Evolutionary conservation across 148 eudicot genomes (phyloP).

Genomic region (Spergularia bocconei): DNA sequence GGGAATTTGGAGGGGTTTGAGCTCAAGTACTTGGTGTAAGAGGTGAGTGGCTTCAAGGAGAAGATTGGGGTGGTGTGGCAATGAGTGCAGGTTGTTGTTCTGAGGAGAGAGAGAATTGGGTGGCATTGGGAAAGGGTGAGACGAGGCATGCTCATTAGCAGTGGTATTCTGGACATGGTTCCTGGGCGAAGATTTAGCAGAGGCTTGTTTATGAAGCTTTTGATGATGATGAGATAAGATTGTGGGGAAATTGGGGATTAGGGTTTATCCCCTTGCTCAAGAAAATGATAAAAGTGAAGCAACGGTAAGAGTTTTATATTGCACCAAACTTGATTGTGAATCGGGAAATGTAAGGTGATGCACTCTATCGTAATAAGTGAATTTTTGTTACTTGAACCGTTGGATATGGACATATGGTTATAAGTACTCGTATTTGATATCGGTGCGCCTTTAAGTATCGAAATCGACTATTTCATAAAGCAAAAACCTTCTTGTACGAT

Average conservation of each 20-base stretch:
- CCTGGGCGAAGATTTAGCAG: background rate
- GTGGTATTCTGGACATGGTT: constrained; percentile 23
- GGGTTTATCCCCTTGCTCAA: background rate
- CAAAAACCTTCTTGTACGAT: too few relatives aligned
- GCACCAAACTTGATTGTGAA: too few relatives aligned
- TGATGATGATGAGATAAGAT: background rate
- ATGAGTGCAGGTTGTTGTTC: background rate
- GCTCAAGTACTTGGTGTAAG: background rate
- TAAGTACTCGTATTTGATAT: too few relatives aligned
- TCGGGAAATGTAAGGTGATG: too few relatives aligned
- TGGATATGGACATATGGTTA: too few relatives aligned
- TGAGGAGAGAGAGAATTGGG: constrained; percentile 27
- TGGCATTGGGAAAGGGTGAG: constrained; percentile 12
- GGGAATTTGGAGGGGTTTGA: background rate
- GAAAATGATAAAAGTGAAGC: too few relatives aligned
- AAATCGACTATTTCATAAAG: too few relatives aligned
- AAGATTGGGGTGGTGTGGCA: background rate
- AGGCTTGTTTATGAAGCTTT: background rate
- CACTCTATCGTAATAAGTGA: too few relatives aligned
- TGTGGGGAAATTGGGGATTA: background rate
- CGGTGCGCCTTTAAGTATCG: too few relatives aligned
- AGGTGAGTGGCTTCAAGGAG: background rate
- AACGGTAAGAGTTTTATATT: background rate
- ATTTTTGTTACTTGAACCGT: too few relatives aligned
- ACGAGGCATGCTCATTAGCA: constrained; percentile 23